These are phyloP conservation scores for Pichia ethanolica DNA, from an alignment of 805 yeast genomes.

Conservation along the genomic window DNA sequence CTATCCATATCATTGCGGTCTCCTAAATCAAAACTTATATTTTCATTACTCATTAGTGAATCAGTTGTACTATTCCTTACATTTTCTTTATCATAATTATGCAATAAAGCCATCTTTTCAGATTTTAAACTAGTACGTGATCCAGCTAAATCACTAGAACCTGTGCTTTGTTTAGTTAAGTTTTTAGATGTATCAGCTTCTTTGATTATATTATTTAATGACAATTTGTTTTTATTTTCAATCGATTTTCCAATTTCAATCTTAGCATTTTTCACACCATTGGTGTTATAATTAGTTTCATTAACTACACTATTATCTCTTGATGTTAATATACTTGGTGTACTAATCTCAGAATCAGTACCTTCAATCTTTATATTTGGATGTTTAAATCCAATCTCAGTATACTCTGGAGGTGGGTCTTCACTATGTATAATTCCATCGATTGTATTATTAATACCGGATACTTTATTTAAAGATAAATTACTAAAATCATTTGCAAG, in stretches of 20 bases:
- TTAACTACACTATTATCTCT: background rate
- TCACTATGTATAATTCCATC: constrained; percentile 6
- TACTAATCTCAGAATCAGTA: background rate
- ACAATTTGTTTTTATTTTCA: too few relatives aligned
- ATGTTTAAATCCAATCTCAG: background rate
- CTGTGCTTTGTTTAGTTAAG: background rate
- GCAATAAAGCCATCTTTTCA: constrained; percentile 21
- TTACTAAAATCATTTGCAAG: constrained; percentile 3
- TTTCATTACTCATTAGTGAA: constrained; percentile 1
- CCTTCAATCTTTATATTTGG: constrained; percentile 21
- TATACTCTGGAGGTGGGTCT: constrained; percentile 5
- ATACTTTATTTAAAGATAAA: background rate
- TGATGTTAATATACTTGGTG: constrained; percentile 9
- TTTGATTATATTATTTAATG: background rate
- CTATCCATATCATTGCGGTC: constrained; percentile 9
- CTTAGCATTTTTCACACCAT: background rate
- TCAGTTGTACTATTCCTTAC: background rate
- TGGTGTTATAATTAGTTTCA: background rate
- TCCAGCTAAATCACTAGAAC: constrained; percentile 9
- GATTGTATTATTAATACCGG: background rate
- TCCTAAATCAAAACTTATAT: background rate
- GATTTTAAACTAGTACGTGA: constrained; percentile 14
- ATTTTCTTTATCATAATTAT: constrained; percentile 12
- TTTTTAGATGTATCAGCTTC: background rate
- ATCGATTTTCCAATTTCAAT: too few relatives aligned